Evolutionary conservation across 2,329 filamentous ascomycete genomes (phyloP).

Genomic region (Hypoxylon sp.): DNA sequence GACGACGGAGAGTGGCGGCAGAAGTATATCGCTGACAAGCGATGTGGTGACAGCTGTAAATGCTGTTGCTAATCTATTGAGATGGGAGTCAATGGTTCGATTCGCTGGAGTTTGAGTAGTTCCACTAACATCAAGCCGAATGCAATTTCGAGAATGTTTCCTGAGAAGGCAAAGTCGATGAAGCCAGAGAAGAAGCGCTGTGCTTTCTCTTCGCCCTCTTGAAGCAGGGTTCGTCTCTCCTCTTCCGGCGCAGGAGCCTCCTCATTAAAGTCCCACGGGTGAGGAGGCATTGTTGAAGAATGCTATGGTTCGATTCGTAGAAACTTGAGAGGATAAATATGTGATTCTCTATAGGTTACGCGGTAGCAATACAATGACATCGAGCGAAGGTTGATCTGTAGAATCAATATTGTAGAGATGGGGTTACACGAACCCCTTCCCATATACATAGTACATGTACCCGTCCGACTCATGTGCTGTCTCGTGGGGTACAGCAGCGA

Average conservation of each 20-base stretch:
- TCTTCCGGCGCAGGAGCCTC: slow-evolving; percentile 39
- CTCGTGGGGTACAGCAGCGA: slow-evolving; percentile 22
- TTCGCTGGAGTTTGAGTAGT: background rate
- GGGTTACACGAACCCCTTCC: slow-evolving; percentile 8
- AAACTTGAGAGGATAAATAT: slow-evolving; percentile 6
- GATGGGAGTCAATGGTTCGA: slow-evolving; percentile 16
- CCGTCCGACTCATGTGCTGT: slow-evolving; percentile 22
- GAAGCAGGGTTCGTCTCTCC: slow-evolving; percentile 62
- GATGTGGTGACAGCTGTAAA: slow-evolving; percentile 81
- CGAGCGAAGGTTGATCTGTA: background rate
- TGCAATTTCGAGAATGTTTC: slow-evolving; percentile 82
- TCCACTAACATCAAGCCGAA: slow-evolving; percentile 78
- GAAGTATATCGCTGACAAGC: slow-evolving; percentile 78
- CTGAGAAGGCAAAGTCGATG: slow-evolving; percentile 79
- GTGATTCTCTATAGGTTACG: slow-evolving; percentile 11
- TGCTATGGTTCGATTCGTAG: background rate
- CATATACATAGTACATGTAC: too few species aligned
- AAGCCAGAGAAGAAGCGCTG: slow-evolving; percentile 73
- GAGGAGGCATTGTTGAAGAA: slow-evolving; percentile 26
- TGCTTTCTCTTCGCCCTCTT: slow-evolving; percentile 63
- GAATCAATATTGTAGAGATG: background rate
- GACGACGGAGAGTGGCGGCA: slow-evolving; percentile 78
- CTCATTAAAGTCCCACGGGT: slow-evolving; percentile 33
- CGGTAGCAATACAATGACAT: background rate
- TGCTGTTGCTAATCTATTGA: slow-evolving; percentile 74